Evolutionary conservation across 2,329 filamentous ascomycete species (phyloP), one percentile per base, ranked within the genome.

Genomic region (Apiospora kogelbergensis): DNA sequence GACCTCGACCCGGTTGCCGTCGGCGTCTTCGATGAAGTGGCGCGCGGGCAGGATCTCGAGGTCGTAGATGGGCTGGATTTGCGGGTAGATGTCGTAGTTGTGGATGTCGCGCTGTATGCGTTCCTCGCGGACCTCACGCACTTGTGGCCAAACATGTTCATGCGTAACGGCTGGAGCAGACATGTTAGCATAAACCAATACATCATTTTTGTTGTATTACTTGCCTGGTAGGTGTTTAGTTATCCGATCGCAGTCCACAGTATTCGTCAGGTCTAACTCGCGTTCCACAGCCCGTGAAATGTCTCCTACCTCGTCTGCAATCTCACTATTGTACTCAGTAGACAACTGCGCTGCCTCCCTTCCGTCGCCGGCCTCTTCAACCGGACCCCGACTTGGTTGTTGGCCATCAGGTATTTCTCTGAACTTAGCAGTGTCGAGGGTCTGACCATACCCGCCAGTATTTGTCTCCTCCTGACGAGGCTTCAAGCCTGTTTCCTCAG

Each of bases 41-140:
- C 75, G 75, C 3, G 78, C 73, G 5, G 79, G 78, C 22, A 78
- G 72, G 9, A 80, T 68, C 68, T 80, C 76, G 15, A 78, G 66
- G 2, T 77, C 78, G 37, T 73, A 73, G 63, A 81, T 71, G 3
- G 79, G 79, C 46, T 78, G 78, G 2, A 77, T 72, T 26, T 74
- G 73, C 37, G 77, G 77, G 66, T 77, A 77, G 45, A 78, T 74
- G 63, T 80, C 76, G 68, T 81, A 73, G 10, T 74, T 72, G 64
- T 81, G 79, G 68, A 79, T 77, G 7, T 80, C 77, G n/a, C 79
- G 77, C 15, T 76, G 68, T 64, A 80, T 75, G 40, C 74, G 71
- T 68, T 79, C 74, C 68, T 79, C 69, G 9, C 72, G 65, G 22
- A 79, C 72, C 65, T 78, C 74, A 73, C 77, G 72, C 11, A 74